Percentiles rank a stretch among this genome's conserved stretches.
phyloP scores from a whole-genome alignment of 2,329 filamentous ascomycete species.

The Sarocladium oryzae region DNA sequence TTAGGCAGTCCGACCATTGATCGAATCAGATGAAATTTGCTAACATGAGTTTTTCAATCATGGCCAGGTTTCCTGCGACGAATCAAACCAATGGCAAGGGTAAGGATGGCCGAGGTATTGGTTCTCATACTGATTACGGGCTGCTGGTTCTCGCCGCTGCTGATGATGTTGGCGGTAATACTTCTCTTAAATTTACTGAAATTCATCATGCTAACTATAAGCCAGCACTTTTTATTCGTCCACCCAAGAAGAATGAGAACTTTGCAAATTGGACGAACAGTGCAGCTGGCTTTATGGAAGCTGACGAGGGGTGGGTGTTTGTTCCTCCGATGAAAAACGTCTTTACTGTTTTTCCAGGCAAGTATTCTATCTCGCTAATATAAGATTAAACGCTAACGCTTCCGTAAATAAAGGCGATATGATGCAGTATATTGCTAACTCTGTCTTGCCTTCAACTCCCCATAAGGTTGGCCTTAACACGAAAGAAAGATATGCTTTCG shows the following conservation, averaged over 20 bases:
- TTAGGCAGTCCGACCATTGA: no score
- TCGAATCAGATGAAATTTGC: no score
- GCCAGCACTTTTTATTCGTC: constrained; percentile 40
- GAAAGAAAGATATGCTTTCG: constrained; percentile 39
- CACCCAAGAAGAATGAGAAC: constrained; percentile 31
- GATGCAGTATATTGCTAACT: constrained; percentile 44
- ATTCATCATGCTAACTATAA: no score
- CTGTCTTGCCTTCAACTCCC: constrained; percentile 37
- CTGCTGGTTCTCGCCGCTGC: constrained; percentile 42
- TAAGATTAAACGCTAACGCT: constrained; percentile 18
- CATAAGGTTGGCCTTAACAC: constrained; percentile 43
- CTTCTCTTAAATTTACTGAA: no score
- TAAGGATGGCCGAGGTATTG: constrained; percentile 41
- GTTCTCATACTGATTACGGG: constrained; percentile 45
- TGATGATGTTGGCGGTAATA: constrained; percentile 40
- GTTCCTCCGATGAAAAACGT: constrained; percentile 37
- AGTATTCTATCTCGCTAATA: no score
- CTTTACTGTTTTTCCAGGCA: no score
- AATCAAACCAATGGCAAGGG: constrained; percentile 39
- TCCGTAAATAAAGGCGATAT: constrained; percentile 34
- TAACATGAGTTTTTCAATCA: no score
- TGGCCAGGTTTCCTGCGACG: constrained; percentile 25
- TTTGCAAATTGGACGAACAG: constrained; percentile 40
- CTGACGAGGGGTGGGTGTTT: constrained; percentile 40
- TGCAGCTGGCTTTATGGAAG: constrained; percentile 35